Evolutionary conservation across 257 asterid genomes (phyloP), one percentile per base, ranked within the genome.

Genomic region (Ajuga chamaepitys): DNA sequence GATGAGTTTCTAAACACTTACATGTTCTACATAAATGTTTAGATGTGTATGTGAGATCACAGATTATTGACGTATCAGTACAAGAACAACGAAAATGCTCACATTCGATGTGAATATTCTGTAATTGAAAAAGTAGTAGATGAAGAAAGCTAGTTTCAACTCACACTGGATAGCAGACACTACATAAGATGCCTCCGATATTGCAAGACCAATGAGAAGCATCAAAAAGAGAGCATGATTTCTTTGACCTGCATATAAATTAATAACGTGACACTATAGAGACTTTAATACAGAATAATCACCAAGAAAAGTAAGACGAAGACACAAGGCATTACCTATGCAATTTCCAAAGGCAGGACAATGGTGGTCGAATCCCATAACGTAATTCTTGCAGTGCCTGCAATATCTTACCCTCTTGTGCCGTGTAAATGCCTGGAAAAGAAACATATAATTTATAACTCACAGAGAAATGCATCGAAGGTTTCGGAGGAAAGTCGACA

Each of bases 301-400:
- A 18, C 48, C 63, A 30, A 65, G 41, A 55, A 71, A 64, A 44
- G 18, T 41, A 3, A 53, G 20, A 42, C 14, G 38, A 38, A 21
- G 20, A 24, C 26, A 40, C 38, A 59, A 14, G 47, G 22, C 37
- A 58, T 62, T 79, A 83, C 89, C 89, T 67, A 83, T 73, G 58
- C 89, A 83, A 70, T 78, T 83, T 61, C 86, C 89, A 62, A 83
- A 83, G 64, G 86, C 89, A 67, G 89, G 86, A 66, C 89, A 83
- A 64, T 83, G 89, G 74, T 83, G 89, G 69, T 83, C 89, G 67
- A 83, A 81, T 24, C 81, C 81, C 66, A 68, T 28, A 62, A 83
- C 76, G 73, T 78, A 65, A 22, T 67, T 75, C 62, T 76, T 70
- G 78, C 89, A 83, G 58, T 68, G 72, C 76, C 66, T 73, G 78